Evolutionary conservation across 306 rosid species (phyloP).

Genomic region (Quercus aquifolioides): DNA sequence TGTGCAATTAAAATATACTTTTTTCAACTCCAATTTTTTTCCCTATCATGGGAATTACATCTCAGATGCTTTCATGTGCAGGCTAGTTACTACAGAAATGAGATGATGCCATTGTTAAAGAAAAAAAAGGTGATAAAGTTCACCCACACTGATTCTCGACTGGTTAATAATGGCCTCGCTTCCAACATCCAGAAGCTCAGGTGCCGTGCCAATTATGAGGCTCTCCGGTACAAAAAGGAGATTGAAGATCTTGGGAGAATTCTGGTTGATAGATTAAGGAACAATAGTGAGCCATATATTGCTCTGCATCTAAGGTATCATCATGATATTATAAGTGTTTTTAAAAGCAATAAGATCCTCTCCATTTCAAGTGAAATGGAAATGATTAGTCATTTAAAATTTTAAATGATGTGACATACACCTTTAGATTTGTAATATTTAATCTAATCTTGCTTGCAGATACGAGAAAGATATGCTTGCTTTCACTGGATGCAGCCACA

Average conservation of each 20-base stretch:
- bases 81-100: slow-evolving; percentile 90
- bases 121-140: slow-evolving; percentile 62
- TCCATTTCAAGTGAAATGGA: no score
- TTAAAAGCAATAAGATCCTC: neutral
- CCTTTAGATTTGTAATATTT: no score
- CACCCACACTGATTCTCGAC: slow-evolving; percentile 91
- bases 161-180: slow-evolving; percentile 83
- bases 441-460: slow-evolving; percentile 35
- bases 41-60: slow-evolving; percentile 4
- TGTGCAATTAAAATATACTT: neutral
- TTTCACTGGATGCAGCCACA: slow-evolving; percentile 95
- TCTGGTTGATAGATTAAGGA: slow-evolving; percentile 73
- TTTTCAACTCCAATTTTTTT: neutral
- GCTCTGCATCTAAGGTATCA: slow-evolving; percentile 93
- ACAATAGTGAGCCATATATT: slow-evolving; percentile 62
- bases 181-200: slow-evolving; percentile 79
- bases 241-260: slow-evolving; percentile 80
- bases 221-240: slow-evolving; percentile 66
- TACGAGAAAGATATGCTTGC: slow-evolving; percentile 99
- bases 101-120: slow-evolving; percentile 69
- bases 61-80: slow-evolving; percentile 48
- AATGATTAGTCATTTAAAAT: no score
- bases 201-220: slow-evolving; percentile 87
- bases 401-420: no score
- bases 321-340: neutral